Evolutionary conservation across 257 asterid genomes (phyloP).

Genomic region (Marsdenia floribunda): DNA sequence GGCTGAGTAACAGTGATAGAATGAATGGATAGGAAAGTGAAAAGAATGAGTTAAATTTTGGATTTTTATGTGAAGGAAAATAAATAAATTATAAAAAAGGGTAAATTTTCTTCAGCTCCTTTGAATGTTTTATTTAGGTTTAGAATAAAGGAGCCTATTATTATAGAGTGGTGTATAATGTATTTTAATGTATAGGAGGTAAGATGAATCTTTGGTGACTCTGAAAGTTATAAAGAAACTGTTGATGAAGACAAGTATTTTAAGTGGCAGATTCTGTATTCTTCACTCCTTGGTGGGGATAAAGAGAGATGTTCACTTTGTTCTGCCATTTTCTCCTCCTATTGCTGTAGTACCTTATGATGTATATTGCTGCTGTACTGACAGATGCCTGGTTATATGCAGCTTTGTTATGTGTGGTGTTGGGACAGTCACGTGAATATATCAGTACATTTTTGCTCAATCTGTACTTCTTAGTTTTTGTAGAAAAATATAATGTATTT

Average conservation of each 20-base stretch:
- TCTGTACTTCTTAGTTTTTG: no score
- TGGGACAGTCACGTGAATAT: no score
- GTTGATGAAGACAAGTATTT: background rate
- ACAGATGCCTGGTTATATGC: background rate
- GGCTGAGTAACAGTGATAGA: background rate
- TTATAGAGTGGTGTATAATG: constrained; percentile 1
- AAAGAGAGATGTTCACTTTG: background rate
- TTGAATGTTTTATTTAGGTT: background rate
- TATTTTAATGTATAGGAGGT: background rate
- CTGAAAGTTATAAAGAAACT: no score
- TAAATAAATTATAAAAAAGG: constrained; percentile 1
- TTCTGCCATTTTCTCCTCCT: background rate
- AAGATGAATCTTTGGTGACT: background rate
- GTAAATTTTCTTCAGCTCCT: constrained; percentile 10
- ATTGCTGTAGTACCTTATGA: background rate
- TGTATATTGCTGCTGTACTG: no score
- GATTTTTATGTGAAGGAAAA: constrained; percentile 15
- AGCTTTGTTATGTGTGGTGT: no score
- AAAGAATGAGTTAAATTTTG: constrained; percentile 2
- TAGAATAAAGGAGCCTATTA: constrained; percentile 20
- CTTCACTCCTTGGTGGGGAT: no score
- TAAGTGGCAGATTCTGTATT: background rate
- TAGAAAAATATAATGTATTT: no score
- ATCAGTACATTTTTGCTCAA: no score
- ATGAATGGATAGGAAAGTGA: constrained; percentile 4